Evolutionary conservation across 768 basidiomycete species (phyloP), one percentile per base, ranked within the genome.

Genomic region (Leccinum subgranulosum): DNA sequence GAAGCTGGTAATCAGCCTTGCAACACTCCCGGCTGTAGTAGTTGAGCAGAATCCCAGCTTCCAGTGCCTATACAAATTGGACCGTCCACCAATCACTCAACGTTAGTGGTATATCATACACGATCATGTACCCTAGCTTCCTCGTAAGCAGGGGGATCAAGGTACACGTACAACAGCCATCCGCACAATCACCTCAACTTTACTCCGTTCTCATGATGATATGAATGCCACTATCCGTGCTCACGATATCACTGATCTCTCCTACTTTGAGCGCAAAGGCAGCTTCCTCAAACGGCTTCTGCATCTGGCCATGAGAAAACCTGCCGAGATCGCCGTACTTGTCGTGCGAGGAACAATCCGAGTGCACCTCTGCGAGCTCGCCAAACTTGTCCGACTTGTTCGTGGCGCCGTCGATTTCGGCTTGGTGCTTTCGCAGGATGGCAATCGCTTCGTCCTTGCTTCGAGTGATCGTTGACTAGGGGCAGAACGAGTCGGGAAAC

Each of bases 261-360:
- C 86, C 90, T 21, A 88, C 81, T 49, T 84, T 68, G 60, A 94
- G 78, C 3, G 75, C 82, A 72, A 81, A 95, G 11, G 91, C 77
- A 31, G 92, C 90, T 29, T 95, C 93, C 75, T 98, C 95, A 67
- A 99, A 99, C 34, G 93, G 87, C 75, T 92, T 94, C 75, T 99
- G 97, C 97, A 99, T 99, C 77, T 92, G 88, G 1, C 88, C 90
- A 17, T 74, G 84, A 1, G 81, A 82, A 67, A 99, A 99, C 78
- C 79, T 79, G 0, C 97, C 93, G 6, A 99, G 83, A 73, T 99
- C 95, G 1, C 97, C 97, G 3, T 79, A 81, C 60, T 89, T 80
- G 21, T 80, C 71, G 67, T 94, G 90, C 39, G 91, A 94, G 6
- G 90, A 89, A 73, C 95, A 98, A 71, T 99, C 95, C 21, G 93